phyloP scores from a whole-genome alignment of 164 flowering plant genomes.

The Stephania japonica region DNA sequence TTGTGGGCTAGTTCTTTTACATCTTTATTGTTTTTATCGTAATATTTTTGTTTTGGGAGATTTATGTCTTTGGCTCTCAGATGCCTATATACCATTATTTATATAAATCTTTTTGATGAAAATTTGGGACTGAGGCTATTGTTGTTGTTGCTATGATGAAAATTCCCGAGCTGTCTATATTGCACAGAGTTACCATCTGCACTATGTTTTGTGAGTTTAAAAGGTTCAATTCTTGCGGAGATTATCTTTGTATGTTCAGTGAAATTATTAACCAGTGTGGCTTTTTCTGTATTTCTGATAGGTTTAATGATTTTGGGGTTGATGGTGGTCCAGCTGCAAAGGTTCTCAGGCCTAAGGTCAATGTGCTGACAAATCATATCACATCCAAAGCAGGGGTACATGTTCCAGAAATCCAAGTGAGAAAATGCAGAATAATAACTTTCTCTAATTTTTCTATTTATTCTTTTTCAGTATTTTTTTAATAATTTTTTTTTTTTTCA shows the following conservation, averaged over 20 bases:
- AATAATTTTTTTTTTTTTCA: background rate
- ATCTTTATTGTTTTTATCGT: too few species aligned
- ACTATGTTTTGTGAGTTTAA: background rate
- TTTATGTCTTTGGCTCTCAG: too few species aligned
- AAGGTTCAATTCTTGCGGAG: too few species aligned
- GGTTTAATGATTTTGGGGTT: conserved; percentile 53
- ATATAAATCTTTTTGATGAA: background rate
- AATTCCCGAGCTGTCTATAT: background rate
- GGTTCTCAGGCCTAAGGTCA: conserved; percentile 38
- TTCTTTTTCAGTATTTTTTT: background rate
- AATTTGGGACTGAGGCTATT: background rate
- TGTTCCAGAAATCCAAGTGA: conserved; percentile 67
- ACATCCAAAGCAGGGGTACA: conserved; percentile 38
- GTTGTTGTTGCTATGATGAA: background rate
- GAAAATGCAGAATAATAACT: background rate
- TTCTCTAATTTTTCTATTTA: background rate
- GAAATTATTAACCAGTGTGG: background rate
- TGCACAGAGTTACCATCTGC: background rate
- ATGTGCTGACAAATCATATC: conserved; percentile 35
- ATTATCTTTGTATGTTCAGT: background rate
- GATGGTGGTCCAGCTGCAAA: conserved; percentile 67
- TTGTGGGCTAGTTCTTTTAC: background rate
- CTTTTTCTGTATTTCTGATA: conserved; percentile 7
- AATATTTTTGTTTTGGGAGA: too few species aligned
- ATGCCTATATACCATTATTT: too few species aligned